Conservation (phyloP, 306 rosid genomes). For the Prunus mongolica region DNA sequence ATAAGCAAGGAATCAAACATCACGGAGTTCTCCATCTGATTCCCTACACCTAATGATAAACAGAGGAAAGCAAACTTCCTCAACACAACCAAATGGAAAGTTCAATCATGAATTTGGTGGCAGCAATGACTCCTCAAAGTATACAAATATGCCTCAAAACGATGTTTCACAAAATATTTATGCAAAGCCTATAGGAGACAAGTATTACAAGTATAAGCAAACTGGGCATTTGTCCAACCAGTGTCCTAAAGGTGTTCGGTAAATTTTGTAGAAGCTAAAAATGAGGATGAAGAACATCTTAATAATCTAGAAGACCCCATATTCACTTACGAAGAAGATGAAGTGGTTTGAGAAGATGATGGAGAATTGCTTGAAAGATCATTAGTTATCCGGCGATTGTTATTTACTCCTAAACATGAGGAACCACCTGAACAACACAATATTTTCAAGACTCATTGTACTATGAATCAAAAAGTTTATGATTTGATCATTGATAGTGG, state of each 20-base stretch:
- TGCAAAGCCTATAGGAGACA: not conserved
- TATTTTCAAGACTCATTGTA: not conserved
- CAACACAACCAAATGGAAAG: not conserved
- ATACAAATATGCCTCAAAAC: not conserved
- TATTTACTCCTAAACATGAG: not conserved
- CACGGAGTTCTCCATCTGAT: not conserved
- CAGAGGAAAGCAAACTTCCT: not conserved
- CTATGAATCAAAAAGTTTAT: not conserved
- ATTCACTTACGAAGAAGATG: not conserved
- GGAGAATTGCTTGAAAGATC: too few relatives aligned
- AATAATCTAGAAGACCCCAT: not conserved
- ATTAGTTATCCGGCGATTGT: too few relatives aligned
- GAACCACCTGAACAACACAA: not conserved
- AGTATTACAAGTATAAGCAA: not conserved
- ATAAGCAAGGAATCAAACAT: not conserved
- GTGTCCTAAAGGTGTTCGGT: not conserved
- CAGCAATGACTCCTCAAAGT: not conserved
- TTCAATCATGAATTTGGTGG: not conserved
- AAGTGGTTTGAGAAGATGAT: not conserved
- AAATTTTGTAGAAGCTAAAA: not conserved
- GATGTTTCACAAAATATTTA: not conserved
- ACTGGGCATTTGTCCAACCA: not conserved
- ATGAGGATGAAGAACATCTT: not conserved
- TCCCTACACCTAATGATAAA: not conserved
- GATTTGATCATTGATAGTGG: not conserved